Evolutionary conservation across 1,284 basidiomycete genomes (phyloP).

Genomic region (Ganoderma lingzhi): DNA sequence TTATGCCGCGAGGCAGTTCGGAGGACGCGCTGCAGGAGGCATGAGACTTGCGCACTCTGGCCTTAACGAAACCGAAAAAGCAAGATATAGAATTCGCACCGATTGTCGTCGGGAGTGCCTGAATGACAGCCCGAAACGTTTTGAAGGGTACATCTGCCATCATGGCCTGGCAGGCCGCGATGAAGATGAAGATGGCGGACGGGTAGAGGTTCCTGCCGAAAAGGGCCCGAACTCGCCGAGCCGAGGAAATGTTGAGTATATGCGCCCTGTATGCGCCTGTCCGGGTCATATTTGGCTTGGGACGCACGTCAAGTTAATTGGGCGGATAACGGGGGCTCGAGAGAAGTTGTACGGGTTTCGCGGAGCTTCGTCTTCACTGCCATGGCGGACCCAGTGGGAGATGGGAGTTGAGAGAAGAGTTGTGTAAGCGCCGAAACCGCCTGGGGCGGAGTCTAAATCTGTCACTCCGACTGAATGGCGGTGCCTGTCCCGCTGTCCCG

Average conservation of each 20-base stretch:
- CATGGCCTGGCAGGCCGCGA: not conserved
- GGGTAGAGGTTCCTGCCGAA: slow-evolving; percentile 1
- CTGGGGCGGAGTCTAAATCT: slow-evolving; percentile 3
- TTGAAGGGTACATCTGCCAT: not conserved
- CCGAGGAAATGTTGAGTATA: not conserved
- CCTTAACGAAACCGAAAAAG: not conserved
- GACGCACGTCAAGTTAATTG: not conserved
- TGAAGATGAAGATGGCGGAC: not conserved
- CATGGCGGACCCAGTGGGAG: not conserved
- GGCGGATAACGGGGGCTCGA: not conserved
- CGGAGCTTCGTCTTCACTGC: slow-evolving; percentile 1
- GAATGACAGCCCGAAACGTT: not conserved
- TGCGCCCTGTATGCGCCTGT: not conserved
- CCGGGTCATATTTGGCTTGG: not conserved
- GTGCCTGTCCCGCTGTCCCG: not conserved
- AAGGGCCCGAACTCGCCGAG: slow-evolving; percentile 2
- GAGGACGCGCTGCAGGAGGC: not conserved
- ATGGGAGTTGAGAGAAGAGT: slow-evolving; percentile 3
- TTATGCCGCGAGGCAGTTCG: not conserved
- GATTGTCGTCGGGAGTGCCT: not conserved
- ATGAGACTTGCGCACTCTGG: not conserved
- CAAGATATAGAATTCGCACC: not conserved
- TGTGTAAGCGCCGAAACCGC: not conserved
- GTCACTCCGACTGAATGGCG: slow-evolving; percentile 6
- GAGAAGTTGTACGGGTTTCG: not conserved